phyloP scores from a whole-genome alignment of 805 yeast genomes.

The Starmerella geochares region DNA sequence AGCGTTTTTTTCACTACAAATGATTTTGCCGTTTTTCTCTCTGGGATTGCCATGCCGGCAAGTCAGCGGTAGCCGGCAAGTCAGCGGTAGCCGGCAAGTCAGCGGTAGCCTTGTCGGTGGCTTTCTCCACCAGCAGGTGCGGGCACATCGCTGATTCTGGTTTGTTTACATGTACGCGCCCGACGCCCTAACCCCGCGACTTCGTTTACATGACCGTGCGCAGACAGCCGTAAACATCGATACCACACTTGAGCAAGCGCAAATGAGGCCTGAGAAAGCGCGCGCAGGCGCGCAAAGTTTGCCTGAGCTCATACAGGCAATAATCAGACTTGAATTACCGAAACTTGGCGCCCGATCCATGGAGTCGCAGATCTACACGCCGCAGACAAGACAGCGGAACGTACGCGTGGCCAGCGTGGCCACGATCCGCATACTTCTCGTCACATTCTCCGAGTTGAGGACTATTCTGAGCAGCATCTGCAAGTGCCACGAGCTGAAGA shows the following conservation, averaged over 20 bases:
- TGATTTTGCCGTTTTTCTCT: too few relatives aligned
- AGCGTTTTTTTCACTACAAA: too few relatives aligned
- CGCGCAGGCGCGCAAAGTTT: neutral
- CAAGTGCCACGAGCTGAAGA: neutral
- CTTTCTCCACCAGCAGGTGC: too few relatives aligned
- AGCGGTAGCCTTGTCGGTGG: too few relatives aligned
- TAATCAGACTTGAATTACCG: conserved; percentile 8
- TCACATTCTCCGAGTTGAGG: conserved; percentile 1
- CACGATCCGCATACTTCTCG: conserved; percentile 11
- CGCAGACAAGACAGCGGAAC: neutral
- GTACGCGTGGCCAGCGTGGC: conserved; percentile 11
- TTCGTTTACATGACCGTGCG: conserved; percentile 1
- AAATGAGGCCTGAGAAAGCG: conserved; percentile 1
- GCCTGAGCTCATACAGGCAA: conserved; percentile 2
- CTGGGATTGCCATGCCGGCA: too few relatives aligned
- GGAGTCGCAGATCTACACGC: neutral
- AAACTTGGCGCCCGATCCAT: neutral
- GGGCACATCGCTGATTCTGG: neutral
- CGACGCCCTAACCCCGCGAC: neutral
- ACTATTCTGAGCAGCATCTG: neutral
- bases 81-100: too few relatives aligned
- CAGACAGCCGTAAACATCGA: neutral
- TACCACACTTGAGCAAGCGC: neutral
- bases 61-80: neutral
- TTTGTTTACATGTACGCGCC: conserved; percentile 7